Conservation (phyloP, 2,329 filamentous ascomycete species). For the Aspergillus felis region DNA sequence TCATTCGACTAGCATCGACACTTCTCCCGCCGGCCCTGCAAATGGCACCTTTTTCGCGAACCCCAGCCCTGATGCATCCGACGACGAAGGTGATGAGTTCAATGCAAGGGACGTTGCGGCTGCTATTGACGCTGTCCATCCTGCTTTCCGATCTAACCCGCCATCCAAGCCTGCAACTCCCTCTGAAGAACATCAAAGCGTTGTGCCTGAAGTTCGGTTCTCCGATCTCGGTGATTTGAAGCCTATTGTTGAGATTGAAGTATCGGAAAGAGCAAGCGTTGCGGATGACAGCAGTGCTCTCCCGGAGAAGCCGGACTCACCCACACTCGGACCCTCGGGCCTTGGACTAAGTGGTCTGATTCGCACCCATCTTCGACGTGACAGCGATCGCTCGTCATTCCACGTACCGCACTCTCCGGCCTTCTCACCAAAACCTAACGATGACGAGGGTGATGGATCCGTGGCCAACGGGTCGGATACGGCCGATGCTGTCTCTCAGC, state of each 20-base stretch:
- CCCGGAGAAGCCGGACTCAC: conserved; percentile 59
- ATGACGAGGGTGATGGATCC: conserved; percentile 11
- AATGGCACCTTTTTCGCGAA: conserved; percentile 33
- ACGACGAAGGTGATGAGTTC: conserved; percentile 31
- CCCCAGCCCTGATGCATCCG: conserved; percentile 37
- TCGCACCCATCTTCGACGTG: conserved; percentile 74
- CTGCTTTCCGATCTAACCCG: conserved; percentile 33
- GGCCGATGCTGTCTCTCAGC: neutral
- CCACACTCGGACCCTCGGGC: conserved; percentile 65
- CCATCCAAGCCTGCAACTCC: conserved; percentile 28
- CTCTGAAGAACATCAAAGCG: conserved; percentile 26
- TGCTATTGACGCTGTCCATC: conserved; percentile 32
- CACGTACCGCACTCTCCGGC: conserved; percentile 53
- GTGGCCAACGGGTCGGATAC: conserved; percentile 1
- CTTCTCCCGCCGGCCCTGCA: conserved; percentile 25
- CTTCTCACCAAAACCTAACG: conserved; percentile 31
- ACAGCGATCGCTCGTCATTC: conserved; percentile 77
- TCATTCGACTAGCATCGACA: conserved; percentile 24
- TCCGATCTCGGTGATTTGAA: conserved; percentile 39
- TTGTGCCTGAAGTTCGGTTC: conserved; percentile 33
- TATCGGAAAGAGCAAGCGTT: conserved; percentile 6
- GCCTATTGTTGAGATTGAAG: conserved; percentile 35
- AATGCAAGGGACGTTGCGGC: conserved; percentile 22
- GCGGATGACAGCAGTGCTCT: conserved; percentile 6
- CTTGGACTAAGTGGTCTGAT: conserved; percentile 74